These are phyloP conservation scores for Pinus tabuliformis DNA, from an alignment of 75 land plant species.

Conservation along the genomic window DNA sequence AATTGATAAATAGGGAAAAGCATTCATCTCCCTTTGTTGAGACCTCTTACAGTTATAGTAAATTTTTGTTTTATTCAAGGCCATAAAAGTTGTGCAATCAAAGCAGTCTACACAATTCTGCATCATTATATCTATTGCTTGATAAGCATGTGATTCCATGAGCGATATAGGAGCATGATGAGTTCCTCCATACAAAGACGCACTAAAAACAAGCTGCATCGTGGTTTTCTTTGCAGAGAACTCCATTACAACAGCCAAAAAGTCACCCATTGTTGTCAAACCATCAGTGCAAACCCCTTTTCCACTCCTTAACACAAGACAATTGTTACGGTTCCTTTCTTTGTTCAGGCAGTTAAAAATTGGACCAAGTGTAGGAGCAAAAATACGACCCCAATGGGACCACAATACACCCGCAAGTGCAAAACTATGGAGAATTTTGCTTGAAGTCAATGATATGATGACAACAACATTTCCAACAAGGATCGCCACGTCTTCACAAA, in stretches of 20 bases:
- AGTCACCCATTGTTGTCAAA: too few species aligned
- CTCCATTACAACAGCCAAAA: too few species aligned
- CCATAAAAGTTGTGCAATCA: neutral
- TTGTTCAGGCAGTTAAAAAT: too few species aligned
- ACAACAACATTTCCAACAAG: constrained; percentile 46
- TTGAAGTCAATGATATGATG: constrained; percentile 33
- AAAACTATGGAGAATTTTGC: constrained; percentile 33
- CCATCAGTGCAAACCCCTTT: too few species aligned
- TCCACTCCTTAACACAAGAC: too few species aligned
- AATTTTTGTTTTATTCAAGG: neutral
- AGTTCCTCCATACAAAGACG: constrained; percentile 54
- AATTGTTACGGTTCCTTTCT: too few species aligned
- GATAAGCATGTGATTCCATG: constrained; percentile 42
- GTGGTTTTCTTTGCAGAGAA: too few species aligned
- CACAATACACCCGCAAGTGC: constrained; percentile 52
- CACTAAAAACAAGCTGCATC: constrained; percentile 12
- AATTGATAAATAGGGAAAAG: neutral
- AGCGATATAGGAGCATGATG: constrained; percentile 53
- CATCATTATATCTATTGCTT: constrained; percentile 30
- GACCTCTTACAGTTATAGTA: neutral
- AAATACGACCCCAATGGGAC: neutral
- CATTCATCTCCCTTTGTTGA: neutral
- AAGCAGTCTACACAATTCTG: constrained; percentile 23
- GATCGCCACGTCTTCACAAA: constrained; percentile 50
- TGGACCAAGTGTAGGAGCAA: too few species aligned